phyloP scores from a whole-genome alignment of 345 rosid genomes.

The Aethionema arabicum region DNA sequence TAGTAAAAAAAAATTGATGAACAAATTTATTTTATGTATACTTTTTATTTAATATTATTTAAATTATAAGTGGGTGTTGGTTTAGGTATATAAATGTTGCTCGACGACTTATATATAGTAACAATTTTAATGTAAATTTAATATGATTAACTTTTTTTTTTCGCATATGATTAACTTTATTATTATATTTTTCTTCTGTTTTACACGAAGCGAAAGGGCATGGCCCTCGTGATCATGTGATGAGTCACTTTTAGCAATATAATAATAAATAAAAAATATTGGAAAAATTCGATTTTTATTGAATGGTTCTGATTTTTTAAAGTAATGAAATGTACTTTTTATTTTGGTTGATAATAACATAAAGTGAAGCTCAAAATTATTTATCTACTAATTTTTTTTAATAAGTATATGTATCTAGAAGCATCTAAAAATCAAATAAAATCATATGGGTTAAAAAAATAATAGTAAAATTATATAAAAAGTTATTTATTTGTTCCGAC shows the following conservation, averaged over 20 bases:
- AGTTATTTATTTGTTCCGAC: neutral
- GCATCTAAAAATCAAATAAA: too few relatives aligned
- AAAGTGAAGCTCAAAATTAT: neutral
- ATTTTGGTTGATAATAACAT: neutral
- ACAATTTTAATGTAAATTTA: conserved; percentile 12
- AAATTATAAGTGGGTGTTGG: neutral
- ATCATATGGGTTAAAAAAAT: too few relatives aligned
- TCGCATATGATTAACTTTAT: conserved; percentile 12
- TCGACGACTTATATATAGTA: conserved; percentile 10
- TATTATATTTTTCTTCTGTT: conserved; percentile 17
- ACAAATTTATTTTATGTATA: too few relatives aligned
- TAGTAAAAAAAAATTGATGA: too few relatives aligned
- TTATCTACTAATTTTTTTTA: neutral
- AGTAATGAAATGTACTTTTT: neutral
- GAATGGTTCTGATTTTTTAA: neutral
- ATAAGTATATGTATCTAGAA: neutral
- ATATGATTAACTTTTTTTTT: conserved; percentile 15
- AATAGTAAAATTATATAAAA: neutral
- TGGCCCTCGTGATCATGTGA: conserved; percentile 32
- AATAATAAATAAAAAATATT: neutral
- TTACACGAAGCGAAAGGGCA: conserved; percentile 37
- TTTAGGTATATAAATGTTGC: conserved; percentile 11
- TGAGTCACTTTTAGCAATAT: conserved; percentile 27
- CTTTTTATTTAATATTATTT: neutral
- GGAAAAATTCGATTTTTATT: neutral